A percentile compares a stretch with the other conserved stretches of the same genome.
Evolutionary conservation across 352 stramenopile species (phyloP).

Genomic region (Phytophthora boehmeriae): DNA sequence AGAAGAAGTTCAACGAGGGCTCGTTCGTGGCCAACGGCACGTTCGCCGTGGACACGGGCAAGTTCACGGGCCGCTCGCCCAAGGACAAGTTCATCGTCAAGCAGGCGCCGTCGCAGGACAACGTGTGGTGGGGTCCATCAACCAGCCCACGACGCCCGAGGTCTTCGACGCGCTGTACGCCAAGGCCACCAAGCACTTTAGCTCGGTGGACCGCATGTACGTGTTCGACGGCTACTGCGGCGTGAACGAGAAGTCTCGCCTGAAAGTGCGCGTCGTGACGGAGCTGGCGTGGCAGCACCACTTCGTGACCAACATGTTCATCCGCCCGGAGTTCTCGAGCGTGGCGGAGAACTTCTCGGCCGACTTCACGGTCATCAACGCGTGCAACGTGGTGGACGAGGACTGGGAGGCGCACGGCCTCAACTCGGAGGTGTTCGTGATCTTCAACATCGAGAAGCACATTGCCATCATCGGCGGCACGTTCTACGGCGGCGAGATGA

Average conservation of each 20-base stretch:
- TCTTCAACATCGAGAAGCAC: conserved; percentile 97
- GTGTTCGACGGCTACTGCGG: conserved; percentile 97
- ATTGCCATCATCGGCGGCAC: conserved; percentile 95
- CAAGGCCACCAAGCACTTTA: conserved; percentile 94
- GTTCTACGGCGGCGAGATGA: conserved; percentile 98
- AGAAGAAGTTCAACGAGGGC: conserved; percentile 94
- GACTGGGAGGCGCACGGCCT: conserved; percentile 94
- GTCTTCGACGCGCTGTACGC: conserved; percentile 97
- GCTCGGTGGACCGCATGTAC: conserved; percentile 93
- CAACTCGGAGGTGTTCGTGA: conserved; percentile 96
- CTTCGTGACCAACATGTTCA: conserved; percentile 98
- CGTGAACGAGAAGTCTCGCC: conserved; percentile 90
- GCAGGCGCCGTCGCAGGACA: conserved; percentile 90
- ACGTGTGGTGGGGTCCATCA: conserved; percentile 98
- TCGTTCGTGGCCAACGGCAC: conserved; percentile 91
- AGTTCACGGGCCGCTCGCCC: conserved; percentile 98
- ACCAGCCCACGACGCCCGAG: conserved; percentile 92
- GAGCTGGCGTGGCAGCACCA: conserved; percentile 98
- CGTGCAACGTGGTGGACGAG: conserved; percentile 94
- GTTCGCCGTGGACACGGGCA: conserved; percentile 97
- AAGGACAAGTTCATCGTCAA: conserved; percentile 99
- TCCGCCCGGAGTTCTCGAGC: conserved; percentile 79
- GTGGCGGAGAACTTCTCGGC: conserved; percentile 94
- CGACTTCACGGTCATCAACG: conserved; percentile 99
- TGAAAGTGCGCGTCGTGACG: conserved; percentile 97